Conservation (phyloP, 495 filamentous ascomycete species). For the Hyaloscypha finlandica region DNA sequence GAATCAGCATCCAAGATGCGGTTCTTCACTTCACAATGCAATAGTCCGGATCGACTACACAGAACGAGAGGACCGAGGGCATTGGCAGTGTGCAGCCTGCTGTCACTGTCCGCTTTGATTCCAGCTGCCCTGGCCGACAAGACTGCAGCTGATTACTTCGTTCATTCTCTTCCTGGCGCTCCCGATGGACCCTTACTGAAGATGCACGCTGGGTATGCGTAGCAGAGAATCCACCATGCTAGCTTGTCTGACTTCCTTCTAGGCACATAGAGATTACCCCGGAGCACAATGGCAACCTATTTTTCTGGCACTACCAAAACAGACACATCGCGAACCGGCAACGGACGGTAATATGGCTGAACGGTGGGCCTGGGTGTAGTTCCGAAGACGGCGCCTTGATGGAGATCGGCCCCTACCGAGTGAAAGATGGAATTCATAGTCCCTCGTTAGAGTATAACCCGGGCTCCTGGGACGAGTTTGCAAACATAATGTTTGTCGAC, state of each 20-base stretch:
- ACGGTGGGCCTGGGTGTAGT: slow-evolving; percentile 94
- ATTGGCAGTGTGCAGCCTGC: slow-evolving; percentile 22
- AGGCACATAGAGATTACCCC: slow-evolving; percentile 90
- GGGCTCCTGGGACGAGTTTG: slow-evolving; percentile 96
- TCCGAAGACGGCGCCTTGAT: slow-evolving; percentile 97
- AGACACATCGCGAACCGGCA: slow-evolving; percentile 90
- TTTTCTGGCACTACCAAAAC: slow-evolving; percentile 98
- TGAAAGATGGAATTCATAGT: slow-evolving; percentile 65
- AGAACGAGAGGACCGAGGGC: slow-evolving; percentile 1
- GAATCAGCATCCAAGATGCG: slow-evolving; percentile 28
- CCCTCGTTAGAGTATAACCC: slow-evolving; percentile 76
- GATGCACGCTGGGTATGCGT: slow-evolving; percentile 94
- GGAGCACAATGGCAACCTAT: slow-evolving; percentile 85
- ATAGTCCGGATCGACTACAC: neutral
- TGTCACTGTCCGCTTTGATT: slow-evolving; percentile 23
- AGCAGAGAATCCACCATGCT: neutral
- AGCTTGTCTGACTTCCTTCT: slow-evolving; percentile 3
- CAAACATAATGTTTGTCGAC: slow-evolving; percentile 94
- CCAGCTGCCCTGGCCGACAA: slow-evolving; percentile 39
- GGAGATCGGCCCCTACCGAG: slow-evolving; percentile 92
- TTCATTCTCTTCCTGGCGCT: slow-evolving; percentile 79
- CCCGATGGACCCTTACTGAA: slow-evolving; percentile 80
- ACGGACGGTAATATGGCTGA: slow-evolving; percentile 94
- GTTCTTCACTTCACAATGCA: slow-evolving; percentile 18
- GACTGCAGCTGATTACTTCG: slow-evolving; percentile 85